Evolutionary conservation across 2,329 filamentous ascomycete genomes (phyloP).

Genomic region (Leptographium flavum): DNA sequence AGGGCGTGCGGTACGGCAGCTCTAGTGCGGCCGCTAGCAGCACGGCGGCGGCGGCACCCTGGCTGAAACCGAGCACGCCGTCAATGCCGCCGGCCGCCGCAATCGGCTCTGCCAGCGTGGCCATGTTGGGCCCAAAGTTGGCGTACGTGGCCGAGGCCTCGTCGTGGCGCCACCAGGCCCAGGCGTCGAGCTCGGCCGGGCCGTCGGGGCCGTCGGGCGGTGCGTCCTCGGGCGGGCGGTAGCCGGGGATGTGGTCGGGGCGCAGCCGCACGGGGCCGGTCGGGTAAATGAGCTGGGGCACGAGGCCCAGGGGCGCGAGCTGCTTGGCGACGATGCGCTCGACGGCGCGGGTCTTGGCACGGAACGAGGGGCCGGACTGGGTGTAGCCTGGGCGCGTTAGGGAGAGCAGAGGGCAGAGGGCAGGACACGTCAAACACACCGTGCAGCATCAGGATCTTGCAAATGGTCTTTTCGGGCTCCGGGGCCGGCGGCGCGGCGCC

Average conservation of each 20-base stretch:
- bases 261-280: constrained; percentile 52
- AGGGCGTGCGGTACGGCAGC: constrained; percentile 15
- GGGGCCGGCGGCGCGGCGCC: not conserved
- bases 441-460: constrained; percentile 68
- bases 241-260: constrained; percentile 56
- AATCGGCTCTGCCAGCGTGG: constrained; percentile 45
- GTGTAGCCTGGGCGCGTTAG: constrained; percentile 53
- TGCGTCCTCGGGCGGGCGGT: constrained; percentile 19
- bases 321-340: constrained; percentile 67
- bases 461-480: constrained; percentile 27
- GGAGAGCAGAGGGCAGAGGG: too few species aligned
- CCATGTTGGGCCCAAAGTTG: constrained; percentile 55
- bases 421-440: constrained; percentile 29
- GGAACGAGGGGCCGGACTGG: constrained; percentile 76
- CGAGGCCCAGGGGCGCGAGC: constrained; percentile 44
- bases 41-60: constrained; percentile 59
- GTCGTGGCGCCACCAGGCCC: constrained; percentile 70
- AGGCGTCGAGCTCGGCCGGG: constrained; percentile 44
- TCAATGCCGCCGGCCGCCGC: constrained; percentile 53
- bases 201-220: constrained; percentile 6
- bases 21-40: constrained; percentile 65
- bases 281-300: constrained; percentile 48
- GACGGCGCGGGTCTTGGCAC: constrained; percentile 74
- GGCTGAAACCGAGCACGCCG: constrained; percentile 69
- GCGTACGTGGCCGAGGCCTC: constrained; percentile 51